Conservation (phyloP, 2,329 filamentous ascomycete species). For the Aschersonia sp. region DNA sequence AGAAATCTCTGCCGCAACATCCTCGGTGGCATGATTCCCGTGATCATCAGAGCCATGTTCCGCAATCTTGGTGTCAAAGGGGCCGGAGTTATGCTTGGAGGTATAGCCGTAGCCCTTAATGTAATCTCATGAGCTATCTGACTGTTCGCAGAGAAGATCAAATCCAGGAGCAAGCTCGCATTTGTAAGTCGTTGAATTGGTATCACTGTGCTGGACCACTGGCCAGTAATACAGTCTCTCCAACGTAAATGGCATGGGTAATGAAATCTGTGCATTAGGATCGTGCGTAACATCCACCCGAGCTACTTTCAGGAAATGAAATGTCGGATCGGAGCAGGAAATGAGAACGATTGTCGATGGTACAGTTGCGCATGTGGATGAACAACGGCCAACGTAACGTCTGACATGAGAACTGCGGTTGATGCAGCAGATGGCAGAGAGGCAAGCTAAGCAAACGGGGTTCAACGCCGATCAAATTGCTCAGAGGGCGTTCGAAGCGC, state of each 20-base stretch:
- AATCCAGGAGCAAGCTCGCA: conserved; percentile 64
- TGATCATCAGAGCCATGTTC: conserved; percentile 64
- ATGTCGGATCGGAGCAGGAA: too few species aligned
- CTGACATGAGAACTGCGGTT: too few species aligned
- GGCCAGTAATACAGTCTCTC: not conserved
- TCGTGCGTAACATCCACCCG: too few species aligned
- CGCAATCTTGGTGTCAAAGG: conserved; percentile 52
- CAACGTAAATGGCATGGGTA: not conserved
- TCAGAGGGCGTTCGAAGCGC: too few species aligned
- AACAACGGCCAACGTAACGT: too few species aligned
- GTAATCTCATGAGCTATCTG: conserved; percentile 79
- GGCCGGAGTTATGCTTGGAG: conserved; percentile 63
- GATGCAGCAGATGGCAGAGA: too few species aligned
- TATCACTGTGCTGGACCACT: not conserved
- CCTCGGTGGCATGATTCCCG: conserved; percentile 65
- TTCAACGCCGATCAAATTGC: too few species aligned
- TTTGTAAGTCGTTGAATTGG: conserved; percentile 25
- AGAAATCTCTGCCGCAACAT: conserved; percentile 75
- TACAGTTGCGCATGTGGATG: too few species aligned
- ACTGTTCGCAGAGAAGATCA: conserved; percentile 62
- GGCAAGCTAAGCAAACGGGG: too few species aligned
- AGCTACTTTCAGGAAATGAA: too few species aligned
- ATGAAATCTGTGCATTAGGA: too few species aligned
- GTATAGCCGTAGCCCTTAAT: conserved; percentile 52
- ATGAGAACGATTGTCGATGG: too few species aligned